A percentile compares a stretch with the other conserved stretches of the same genome.
phyloP scores from a whole-genome alignment of 1,284 basidiomycete species.

The Caloboletus firmus region DNA sequence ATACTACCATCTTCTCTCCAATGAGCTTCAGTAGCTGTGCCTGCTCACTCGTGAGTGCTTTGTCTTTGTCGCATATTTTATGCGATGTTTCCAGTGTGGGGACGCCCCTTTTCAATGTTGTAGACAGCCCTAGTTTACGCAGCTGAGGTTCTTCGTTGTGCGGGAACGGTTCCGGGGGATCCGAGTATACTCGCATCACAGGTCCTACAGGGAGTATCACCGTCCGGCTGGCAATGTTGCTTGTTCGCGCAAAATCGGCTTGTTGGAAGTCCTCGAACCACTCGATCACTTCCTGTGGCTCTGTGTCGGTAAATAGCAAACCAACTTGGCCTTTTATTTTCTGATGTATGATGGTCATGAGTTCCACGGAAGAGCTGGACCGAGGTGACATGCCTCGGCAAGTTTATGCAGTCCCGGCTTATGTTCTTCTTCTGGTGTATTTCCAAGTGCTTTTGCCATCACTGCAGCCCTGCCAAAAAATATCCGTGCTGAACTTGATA shows the following conservation, averaged over 20 bases:
- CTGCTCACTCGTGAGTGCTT: slow-evolving; percentile 79
- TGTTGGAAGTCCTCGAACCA: slow-evolving; percentile 94
- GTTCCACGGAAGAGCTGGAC: slow-evolving; percentile 1
- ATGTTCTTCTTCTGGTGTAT: slow-evolving; percentile 85
- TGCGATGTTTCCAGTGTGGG: slow-evolving; percentile 84
- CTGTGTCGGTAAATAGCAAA: slow-evolving; percentile 87
- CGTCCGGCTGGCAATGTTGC: slow-evolving; percentile 76
- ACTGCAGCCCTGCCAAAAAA: slow-evolving; percentile 93
- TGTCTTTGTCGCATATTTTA: slow-evolving; percentile 82
- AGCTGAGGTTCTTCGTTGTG: slow-evolving; percentile 97
- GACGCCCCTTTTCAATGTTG: slow-evolving; percentile 83
- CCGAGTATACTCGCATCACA: slow-evolving; percentile 69
- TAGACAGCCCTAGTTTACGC: slow-evolving; percentile 86
- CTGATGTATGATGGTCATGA: slow-evolving; percentile 42
- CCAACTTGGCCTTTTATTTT: slow-evolving; percentile 93
- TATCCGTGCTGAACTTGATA: slow-evolving; percentile 76
- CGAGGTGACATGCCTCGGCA: slow-evolving; percentile 59
- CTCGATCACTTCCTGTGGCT: slow-evolving; percentile 84
- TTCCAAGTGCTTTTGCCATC: slow-evolving; percentile 95
- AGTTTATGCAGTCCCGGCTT: slow-evolving; percentile 78
- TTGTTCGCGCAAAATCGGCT: slow-evolving; percentile 90
- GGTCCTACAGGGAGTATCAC: slow-evolving; percentile 77
- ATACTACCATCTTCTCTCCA: slow-evolving; percentile 83
- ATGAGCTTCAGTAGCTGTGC: slow-evolving; percentile 87
- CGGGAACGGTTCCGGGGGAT: slow-evolving; percentile 84